phyloP scores from a whole-genome alignment of 2,329 filamentous ascomycete species.

The Pseudocercospora pini-densiflorae region DNA sequence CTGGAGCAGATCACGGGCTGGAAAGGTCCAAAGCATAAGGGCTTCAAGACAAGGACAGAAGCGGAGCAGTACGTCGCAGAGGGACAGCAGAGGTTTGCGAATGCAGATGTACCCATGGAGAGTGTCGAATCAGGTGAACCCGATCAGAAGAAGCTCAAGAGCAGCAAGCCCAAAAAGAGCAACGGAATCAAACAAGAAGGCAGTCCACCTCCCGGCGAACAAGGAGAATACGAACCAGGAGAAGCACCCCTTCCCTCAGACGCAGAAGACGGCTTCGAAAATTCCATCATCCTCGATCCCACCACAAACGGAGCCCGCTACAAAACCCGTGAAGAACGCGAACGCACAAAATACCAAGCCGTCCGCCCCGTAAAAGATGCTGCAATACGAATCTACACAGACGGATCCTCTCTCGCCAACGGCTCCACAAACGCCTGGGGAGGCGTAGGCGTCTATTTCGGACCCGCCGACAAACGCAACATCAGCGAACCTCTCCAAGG shows the following conservation, averaged over 20 bases:
- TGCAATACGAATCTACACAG: conserved; percentile 64
- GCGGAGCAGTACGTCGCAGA: conserved; percentile 75
- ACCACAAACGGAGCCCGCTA: conserved; percentile 59
- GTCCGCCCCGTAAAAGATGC: conserved; percentile 48
- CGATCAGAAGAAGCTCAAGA: conserved; percentile 46
- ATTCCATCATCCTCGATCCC: conserved; percentile 59
- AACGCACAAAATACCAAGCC: conserved; percentile 52
- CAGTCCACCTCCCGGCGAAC: conserved; percentile 24
- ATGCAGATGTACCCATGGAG: conserved; percentile 24
- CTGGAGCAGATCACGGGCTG: conserved; percentile 74
- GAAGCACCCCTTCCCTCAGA: conserved; percentile 60
- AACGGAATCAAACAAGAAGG: conserved; percentile 33
- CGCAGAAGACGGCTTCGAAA: conserved; percentile 66
- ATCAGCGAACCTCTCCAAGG: conserved; percentile 78
- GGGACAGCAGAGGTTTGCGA: conserved; percentile 10
- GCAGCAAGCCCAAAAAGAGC: conserved; percentile 46
- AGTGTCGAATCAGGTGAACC: conserved; percentile 29
- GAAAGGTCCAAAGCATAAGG: conserved; percentile 64
- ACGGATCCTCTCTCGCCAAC: conserved; percentile 65
- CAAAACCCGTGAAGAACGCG: conserved; percentile 57
- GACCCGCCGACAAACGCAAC: conserved; percentile 58
- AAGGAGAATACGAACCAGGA: conserved; percentile 54
- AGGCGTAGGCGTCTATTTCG: conserved; percentile 69
- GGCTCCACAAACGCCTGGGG: conserved; percentile 59
- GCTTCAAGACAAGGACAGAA: conserved; percentile 61